Evolutionary conservation across 2,329 filamentous ascomycete species (phyloP), one percentile per base, ranked within the genome.

Genomic region (Aspergillus uvarum): DNA sequence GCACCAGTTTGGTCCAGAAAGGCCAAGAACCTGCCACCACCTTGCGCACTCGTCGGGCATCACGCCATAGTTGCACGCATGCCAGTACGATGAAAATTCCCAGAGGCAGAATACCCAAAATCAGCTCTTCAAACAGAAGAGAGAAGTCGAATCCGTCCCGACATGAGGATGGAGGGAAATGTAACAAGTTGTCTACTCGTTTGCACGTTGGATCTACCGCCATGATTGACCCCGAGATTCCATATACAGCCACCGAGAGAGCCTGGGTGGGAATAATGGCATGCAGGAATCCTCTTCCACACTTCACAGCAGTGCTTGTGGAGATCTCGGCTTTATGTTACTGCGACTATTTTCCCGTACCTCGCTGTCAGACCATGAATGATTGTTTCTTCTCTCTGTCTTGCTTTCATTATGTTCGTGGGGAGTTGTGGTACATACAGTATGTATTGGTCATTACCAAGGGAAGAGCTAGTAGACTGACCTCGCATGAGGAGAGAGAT

Each of bases 101-200:
- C 47, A 76, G 64, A 19, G 77, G 77, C 16, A 77, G 59, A 29
- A 77, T 70, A 21, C 70, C 67, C 51, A 80, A 67, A 38, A 80
- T 73, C 2, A 71, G 71, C 59, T 81, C 77, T 62, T 81, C 78
- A 58, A 80, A 80, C n/a, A 80, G 68, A 50, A 80, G 70, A 22
- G 78, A 78, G 62, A 80, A 80, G 59, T 80, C 79, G 62, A 80
- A 79, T 12, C 70, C 72, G 21, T 72, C 72, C 22, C 75, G 72
- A 69, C 76, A 79, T 44, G 67, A 65, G 21, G 65, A 59, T 11
- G 72, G 73, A 60, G 71, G 70, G 56, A 72, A 70, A 26, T 67
- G 70, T 42, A 78, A 66, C 7, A 71, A 69, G 59, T 77, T 72
- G 63, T 77, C 75, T 47, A 73, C 63, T 61, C 69, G 67, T 22